Evolutionary conservation across 768 basidiomycete species (phyloP).

Genomic region (Tylopilus vinaceipallidus): DNA sequence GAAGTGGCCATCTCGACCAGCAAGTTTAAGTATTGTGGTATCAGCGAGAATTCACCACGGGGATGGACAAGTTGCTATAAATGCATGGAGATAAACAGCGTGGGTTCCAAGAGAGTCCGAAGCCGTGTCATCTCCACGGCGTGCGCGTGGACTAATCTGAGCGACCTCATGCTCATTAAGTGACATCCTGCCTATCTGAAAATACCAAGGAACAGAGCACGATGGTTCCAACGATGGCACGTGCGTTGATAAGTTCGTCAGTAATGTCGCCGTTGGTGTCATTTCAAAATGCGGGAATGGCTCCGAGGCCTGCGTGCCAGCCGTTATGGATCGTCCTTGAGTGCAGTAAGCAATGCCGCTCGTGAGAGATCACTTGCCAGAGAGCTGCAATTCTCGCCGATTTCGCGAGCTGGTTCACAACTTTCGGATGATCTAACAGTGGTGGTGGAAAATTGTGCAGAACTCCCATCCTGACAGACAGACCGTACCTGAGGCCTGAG

Average conservation of each 20-base stretch:
- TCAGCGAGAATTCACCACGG: not conserved
- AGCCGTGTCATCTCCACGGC: too few relatives aligned
- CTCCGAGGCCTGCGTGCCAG: not conserved
- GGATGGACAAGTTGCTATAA: not conserved
- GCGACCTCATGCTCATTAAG: not conserved
- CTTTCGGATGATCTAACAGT: too few relatives aligned
- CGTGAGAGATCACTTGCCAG: too few relatives aligned
- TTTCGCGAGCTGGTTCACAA: too few relatives aligned
- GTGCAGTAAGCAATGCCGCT: too few relatives aligned
- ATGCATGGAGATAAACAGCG: not conserved
- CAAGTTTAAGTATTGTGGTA: conserved; percentile 2
- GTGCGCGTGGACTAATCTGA: not conserved
- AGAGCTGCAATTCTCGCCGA: too few relatives aligned
- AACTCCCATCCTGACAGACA: too few relatives aligned
- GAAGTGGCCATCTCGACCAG: not conserved
- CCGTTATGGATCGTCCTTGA: not conserved
- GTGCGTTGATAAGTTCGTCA: not conserved
- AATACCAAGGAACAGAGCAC: not conserved
- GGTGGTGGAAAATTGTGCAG: too few relatives aligned
- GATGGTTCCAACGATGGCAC: not conserved
- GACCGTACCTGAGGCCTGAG: too few relatives aligned
- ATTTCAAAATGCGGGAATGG: not conserved
- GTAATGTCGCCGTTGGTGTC: not conserved
- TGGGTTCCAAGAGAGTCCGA: not conserved
- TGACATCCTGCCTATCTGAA: not conserved